Evolutionary conservation across 163 green algal species (phyloP), one percentile per base, ranked within the genome.

Genomic region (Chloromonas sp.): DNA sequence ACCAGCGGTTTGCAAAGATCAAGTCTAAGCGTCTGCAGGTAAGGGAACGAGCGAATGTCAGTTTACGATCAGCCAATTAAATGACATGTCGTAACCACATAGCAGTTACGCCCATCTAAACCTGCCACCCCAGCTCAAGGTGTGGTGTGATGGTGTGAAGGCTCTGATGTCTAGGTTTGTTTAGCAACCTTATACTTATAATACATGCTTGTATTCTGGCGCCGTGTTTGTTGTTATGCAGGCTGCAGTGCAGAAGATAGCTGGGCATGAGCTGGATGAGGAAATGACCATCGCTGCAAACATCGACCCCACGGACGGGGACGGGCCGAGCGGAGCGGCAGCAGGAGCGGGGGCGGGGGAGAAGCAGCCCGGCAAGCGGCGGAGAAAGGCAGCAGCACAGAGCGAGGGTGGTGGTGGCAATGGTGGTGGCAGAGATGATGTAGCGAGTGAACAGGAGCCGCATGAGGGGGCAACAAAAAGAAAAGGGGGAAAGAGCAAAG

Each of bases 1-100:
- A 88, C 62, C 87, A 95, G 79, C 92, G 94, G 70, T 98, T 98
- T 88, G 96, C 96, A n/a, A 98, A 98, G 90, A 96, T 98, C 89
- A 91, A 91, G 84, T 97, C 93, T 60, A 93, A 92, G 85, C 90
- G 95, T 8, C 89, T 98, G 83, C 92, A 96, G 87, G 88, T 86
- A 82, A 58, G n/a, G 5, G 66, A 5, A 5, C 66, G 36, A 36
- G 36, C 36, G 36, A 36, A 36, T 36, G 36, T 36, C 36, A 36
- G 36, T 36, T 36, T 36, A 36, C 36, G 36, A 36, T 36, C 36
- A 36, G 36, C 36, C 36, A 36, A 36, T 36, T 36, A 36, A 36
- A 36, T 36, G 36, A 36, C 36, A 36, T 36, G 36, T 36, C 36
- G 36, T 36, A 36, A 36, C 36, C 36, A 36, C 36, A 36, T 36